These are phyloP conservation scores for Meyerozyma guilliermondii DNA, from an alignment of 1,139 yeast genomes.

Conservation along the genomic window DNA sequence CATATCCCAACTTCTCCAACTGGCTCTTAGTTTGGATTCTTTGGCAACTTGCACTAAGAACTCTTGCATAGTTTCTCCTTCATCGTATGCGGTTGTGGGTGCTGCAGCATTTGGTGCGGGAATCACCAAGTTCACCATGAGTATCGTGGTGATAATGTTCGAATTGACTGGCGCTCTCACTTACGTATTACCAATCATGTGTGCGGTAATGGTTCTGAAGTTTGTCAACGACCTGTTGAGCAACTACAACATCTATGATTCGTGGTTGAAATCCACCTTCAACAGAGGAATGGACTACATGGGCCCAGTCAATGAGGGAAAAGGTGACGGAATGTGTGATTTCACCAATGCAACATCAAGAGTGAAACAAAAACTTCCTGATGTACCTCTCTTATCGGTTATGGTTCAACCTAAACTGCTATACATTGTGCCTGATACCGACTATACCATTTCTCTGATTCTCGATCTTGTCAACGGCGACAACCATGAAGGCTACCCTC, in stretches of 20 bases:
- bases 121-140: constrained; percentile 50
- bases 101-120: constrained; percentile 58
- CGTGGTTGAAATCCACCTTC: constrained; percentile 32
- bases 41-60: constrained; percentile 47
- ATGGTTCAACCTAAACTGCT: constrained; percentile 21
- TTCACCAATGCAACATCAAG: constrained; percentile 28
- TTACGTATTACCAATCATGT: constrained; percentile 56
- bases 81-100: constrained; percentile 59
- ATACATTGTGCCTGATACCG: constrained; percentile 2
- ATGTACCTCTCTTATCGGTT: constrained; percentile 22
- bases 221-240: constrained; percentile 45
- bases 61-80: constrained; percentile 52
- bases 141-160: constrained; percentile 52
- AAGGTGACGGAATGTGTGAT: constrained; percentile 38
- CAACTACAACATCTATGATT: constrained; percentile 46
- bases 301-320: constrained; percentile 25
- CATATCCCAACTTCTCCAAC: constrained; percentile 47
- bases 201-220: constrained; percentile 50
- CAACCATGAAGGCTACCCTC: constrained; percentile 42
- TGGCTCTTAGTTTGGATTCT: constrained; percentile 30
- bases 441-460: constrained; percentile 19
- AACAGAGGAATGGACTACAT: constrained; percentile 12
- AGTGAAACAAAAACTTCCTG: constrained; percentile 30
- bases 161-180: constrained; percentile 59
- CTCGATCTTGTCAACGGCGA: constrained; percentile 23